Evolutionary conservation across 2,329 filamentous ascomycete species (phyloP).

Genomic region (Pestalotiopsis sp.): DNA sequence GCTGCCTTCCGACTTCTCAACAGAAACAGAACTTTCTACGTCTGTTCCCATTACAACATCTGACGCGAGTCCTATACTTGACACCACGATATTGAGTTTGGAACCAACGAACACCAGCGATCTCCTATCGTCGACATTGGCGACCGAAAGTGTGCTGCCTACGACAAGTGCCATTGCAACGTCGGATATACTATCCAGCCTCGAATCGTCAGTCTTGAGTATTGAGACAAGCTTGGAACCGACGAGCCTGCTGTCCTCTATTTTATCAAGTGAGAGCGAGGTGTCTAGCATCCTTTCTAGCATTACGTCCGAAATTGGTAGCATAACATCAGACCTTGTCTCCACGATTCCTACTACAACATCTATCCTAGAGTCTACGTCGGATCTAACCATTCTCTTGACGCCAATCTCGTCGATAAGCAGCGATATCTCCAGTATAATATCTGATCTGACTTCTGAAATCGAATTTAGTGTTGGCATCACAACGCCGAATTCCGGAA

Average conservation of each 20-base stretch:
- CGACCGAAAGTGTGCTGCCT: not conserved
- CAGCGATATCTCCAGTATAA: too few relatives aligned
- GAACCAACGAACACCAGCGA: not conserved
- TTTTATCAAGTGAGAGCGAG: not conserved
- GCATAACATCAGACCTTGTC: too few relatives aligned
- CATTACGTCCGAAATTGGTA: too few relatives aligned
- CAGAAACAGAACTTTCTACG: not conserved
- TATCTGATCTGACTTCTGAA: too few relatives aligned
- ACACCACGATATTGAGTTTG: not conserved
- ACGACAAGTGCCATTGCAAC: not conserved
- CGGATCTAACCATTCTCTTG: too few relatives aligned
- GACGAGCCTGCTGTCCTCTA: not conserved
- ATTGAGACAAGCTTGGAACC: too few relatives aligned
- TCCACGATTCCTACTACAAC: too few relatives aligned
- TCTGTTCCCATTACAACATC: not conserved
- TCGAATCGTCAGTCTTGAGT: not conserved
- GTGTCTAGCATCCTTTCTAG: not conserved
- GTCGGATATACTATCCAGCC: not conserved
- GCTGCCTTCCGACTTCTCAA: not conserved
- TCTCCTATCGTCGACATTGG: not conserved
- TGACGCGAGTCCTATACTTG: not conserved
- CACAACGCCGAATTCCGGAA: too few relatives aligned
- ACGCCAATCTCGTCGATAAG: too few relatives aligned
- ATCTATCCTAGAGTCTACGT: too few relatives aligned
- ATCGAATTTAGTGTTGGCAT: too few relatives aligned